These are phyloP conservation scores for Tricholoma sp. DNA, from an alignment of 768 basidiomycete species.

Conservation along the genomic window DNA sequence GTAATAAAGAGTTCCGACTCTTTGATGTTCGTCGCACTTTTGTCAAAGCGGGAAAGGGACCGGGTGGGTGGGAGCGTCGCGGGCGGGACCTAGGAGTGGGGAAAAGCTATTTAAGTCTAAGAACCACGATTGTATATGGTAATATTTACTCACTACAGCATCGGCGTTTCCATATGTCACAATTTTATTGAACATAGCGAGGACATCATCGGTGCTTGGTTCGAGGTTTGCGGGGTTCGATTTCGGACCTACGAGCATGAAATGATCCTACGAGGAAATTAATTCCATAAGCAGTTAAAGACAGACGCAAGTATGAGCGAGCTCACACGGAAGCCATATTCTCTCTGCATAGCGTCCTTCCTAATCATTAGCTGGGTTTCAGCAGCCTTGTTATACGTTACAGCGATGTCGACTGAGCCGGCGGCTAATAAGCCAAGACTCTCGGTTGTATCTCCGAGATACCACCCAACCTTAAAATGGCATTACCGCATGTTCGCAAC, in stretches of 20 bases:
- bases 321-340: conserved; percentile 43
- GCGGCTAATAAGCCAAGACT: conserved; percentile 37
- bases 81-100: conserved; percentile 1
- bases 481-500: too few species aligned
- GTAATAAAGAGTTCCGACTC: conserved; percentile 33
- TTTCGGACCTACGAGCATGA: conserved; percentile 43
- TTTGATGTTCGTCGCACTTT: conserved; percentile 56
- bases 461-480: conserved; percentile 44
- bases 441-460: conserved; percentile 51
- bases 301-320: background rate
- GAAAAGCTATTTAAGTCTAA: background rate
- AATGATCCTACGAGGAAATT: conserved; percentile 36
- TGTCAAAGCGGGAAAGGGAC: conserved; percentile 33
- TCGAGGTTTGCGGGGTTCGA: conserved; percentile 40
- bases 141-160: conserved; percentile 21
- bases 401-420: conserved; percentile 42
- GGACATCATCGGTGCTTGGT: conserved; percentile 21
- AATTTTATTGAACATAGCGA: conserved; percentile 44
- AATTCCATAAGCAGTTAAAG: background rate
- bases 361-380: conserved; percentile 20
- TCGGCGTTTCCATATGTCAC: conserved; percentile 34
- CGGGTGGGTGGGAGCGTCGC: background rate
- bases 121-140: too few species aligned
- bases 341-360: background rate
- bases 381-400: conserved; percentile 50